These are phyloP conservation scores for Coniochaeta prunicola DNA, from an alignment of 2,329 filamentous ascomycete genomes.

Conservation along the genomic window DNA sequence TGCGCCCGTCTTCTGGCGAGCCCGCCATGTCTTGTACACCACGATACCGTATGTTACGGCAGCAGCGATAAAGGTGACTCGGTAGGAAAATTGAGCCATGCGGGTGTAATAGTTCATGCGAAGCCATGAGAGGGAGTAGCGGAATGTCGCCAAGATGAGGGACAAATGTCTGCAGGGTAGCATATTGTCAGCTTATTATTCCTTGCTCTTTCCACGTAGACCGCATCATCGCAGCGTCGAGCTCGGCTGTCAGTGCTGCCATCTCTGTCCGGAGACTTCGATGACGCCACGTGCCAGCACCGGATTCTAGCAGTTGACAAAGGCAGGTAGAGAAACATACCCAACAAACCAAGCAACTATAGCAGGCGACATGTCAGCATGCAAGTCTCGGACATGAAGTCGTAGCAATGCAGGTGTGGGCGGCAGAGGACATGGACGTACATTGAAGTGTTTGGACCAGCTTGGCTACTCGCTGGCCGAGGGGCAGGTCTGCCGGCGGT, in stretches of 20 bases:
- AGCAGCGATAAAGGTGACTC: constrained; percentile 81
- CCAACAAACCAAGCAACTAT: constrained; percentile 73
- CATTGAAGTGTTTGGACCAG: constrained; percentile 91
- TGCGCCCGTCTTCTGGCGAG: constrained; percentile 68
- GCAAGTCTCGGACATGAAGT: constrained; percentile 5
- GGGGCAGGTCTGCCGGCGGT: constrained; percentile 60
- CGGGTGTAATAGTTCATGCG: constrained; percentile 79
- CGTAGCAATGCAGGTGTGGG: constrained; percentile 6
- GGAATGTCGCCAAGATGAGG: constrained; percentile 73
- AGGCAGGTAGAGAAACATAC: constrained; percentile 48
- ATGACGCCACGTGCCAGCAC: not conserved
- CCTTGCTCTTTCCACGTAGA: constrained; percentile 3
- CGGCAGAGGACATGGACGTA: constrained; percentile 38
- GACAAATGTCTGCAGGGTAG: constrained; percentile 64
- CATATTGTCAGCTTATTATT: constrained; percentile 8
- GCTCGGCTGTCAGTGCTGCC: not conserved
- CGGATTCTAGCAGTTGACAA: not conserved
- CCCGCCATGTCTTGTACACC: constrained; percentile 94
- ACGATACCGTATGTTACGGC: constrained; percentile 95
- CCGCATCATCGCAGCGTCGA: constrained; percentile 1
- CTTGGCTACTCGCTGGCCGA: constrained; percentile 66
- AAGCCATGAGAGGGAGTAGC: constrained; percentile 80
- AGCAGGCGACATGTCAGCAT: constrained; percentile 26
- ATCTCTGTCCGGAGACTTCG: not conserved
- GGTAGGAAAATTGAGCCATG: constrained; percentile 79